Base-by-base conservation (phyloP, 2,329 filamentous ascomycete species). In the Cordyceps pruinosa region DNA sequence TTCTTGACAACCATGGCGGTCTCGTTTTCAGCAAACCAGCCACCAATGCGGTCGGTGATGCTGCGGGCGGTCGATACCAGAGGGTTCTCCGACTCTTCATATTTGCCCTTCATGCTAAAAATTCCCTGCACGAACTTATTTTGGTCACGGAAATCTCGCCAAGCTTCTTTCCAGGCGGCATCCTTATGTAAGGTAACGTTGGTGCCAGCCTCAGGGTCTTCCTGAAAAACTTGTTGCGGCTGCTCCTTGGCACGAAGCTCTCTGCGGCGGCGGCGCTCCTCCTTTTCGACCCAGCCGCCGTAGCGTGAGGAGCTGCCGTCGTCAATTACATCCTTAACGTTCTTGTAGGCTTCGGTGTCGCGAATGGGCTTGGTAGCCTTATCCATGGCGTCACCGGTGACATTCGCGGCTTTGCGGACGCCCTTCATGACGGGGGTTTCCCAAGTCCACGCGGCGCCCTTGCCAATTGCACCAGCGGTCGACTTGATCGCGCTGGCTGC, bases 21-120 rank as follows among this genome's bases (percentile, higher is more conserved):
- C 77, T 99, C 94, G 72, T 97, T 99, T 73, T 99, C 94, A 61
- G 94, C 94, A 64, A 99, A 99, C 77, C 97, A 99, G 28, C 94
- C 91, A 47, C 89, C 90, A 39, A 99, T 85, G 58, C 88, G 85
- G 72, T 99, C 94, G 32, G 92, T 93, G 65, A 99, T 96, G 71
- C 90, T 91, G 69, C 94, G 88, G 1, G 92, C 94, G 0, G 93
- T 97, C 47, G 86, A 89, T 62, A 99, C 90, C 44, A 99, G 80
- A 7, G 94, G 93, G 72, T 99, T 99, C 69, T 99, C 94, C 12
- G 94, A 97, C 75, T 99, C 94, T 64, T 96, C 88, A 75, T 97
- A 97, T 57, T 86, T 86, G 57, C 83, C 85, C 74, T 93, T 92
- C 74, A 96, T 84, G 69, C 80, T 85, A 74, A 96, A 97, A 60